Base-by-base conservation (phyloP, 2,329 filamentous ascomycete species). In the Fusarium musae region DNA sequence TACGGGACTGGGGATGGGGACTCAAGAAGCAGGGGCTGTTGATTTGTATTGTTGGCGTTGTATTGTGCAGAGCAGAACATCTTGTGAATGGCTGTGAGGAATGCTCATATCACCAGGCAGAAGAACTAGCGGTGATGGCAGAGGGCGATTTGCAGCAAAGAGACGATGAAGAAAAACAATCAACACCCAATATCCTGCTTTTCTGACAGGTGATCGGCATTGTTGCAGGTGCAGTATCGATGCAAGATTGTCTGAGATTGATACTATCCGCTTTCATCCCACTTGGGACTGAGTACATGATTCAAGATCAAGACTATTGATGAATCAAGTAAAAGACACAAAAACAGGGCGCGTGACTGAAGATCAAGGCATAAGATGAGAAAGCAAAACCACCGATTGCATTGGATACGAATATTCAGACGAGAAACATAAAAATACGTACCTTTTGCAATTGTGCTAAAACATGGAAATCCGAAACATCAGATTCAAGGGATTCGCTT, bases 401-500 rank as follows among this genome's bases (percentile, higher is more conserved):
- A 63, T 28, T 37, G 62, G 39, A 63, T 59, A 42, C 53, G 52
- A 59, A 61, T 40, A 62, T 67, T 52, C 61, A 59, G 44, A 49
- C 42, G 43, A 69, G 42, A 37, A 40, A 70, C 46, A 34, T 37
- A 17, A 46, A 21, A 67, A 59, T 69, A 73, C 71, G 70, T 73
- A 73, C 71, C 70, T 63, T 61, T 67, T 58, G 47, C 42, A 50
- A 36, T 43, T 50, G 15, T 70, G n/a, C 61, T 68, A 73, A 60
- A 73, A 68, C 59, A 63, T 72, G 67, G 53, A 72, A 74, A 73
- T 73, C 62, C 67, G 63, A 73, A 73, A 73, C 71, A 73, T 59
- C 59, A 59, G 63, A 50, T 72, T 68, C 53, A 72, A 68, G 69
- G 62, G 50, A 59, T 52, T 72, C 57, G 59, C 67, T 72, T 61